phyloP scores from a whole-genome alignment of 768 basidiomycete genomes.

The Daedalea quercina region DNA sequence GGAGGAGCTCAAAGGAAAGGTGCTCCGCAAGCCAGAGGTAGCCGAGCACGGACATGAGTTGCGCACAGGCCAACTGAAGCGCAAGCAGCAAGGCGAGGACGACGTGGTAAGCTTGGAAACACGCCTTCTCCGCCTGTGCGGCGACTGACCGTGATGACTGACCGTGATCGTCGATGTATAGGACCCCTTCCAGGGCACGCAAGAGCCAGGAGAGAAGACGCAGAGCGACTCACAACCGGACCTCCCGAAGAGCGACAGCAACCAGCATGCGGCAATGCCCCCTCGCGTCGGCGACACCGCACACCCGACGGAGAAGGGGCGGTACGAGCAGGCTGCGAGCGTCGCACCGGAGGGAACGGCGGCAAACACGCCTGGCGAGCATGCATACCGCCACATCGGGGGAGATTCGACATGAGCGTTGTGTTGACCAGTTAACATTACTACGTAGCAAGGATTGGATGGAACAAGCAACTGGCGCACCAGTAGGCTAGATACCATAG shows the following conservation, averaged over 20 bases:
- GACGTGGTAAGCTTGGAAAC: not conserved
- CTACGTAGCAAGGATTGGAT: too few relatives aligned
- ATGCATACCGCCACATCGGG: not conserved
- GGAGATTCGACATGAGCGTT: too few relatives aligned
- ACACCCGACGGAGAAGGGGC: constrained; percentile 13
- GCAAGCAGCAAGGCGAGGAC: constrained; percentile 26
- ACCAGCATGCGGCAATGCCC: constrained; percentile 2
- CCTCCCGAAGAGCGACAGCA: constrained; percentile 2
- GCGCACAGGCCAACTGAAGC: constrained; percentile 34
- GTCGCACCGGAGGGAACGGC: constrained; percentile 21
- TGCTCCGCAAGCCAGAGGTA: constrained; percentile 28
- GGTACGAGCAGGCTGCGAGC: constrained; percentile 19
- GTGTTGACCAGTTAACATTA: too few relatives aligned
- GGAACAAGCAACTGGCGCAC: too few relatives aligned
- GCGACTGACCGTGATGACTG: not conserved
- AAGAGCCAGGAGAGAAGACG: not conserved
- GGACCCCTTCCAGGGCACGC: constrained; percentile 3
- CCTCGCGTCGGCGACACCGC: constrained; percentile 3
- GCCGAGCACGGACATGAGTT: constrained; percentile 32
- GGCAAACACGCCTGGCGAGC: constrained; percentile 10
- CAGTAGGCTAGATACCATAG: too few relatives aligned
- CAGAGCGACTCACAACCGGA: constrained; percentile 3
- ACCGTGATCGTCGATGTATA: too few relatives aligned
- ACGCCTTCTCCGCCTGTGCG: not conserved
- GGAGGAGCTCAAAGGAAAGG: constrained; percentile 34